Evolutionary conservation across 768 basidiomycete species (phyloP), one percentile per base, ranked within the genome.

Genomic region (Leucosporidium yakuticum): DNA sequence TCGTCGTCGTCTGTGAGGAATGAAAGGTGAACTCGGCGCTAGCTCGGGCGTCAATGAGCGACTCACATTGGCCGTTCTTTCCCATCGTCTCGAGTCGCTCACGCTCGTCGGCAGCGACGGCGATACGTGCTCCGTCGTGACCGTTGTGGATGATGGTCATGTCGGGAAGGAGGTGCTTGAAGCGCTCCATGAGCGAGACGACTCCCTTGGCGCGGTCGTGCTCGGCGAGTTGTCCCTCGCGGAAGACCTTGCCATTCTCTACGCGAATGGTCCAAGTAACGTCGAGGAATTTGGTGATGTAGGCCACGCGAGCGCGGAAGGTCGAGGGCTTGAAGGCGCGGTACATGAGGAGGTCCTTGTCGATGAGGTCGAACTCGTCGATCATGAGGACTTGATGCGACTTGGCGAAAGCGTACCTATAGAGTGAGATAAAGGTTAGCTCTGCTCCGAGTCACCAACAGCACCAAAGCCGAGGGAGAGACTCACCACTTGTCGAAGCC

Each of bases 401-500:
- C 44, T 58, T 67, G 31, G 69, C 67, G 67, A 73, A 72, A 23
- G 66, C 64, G 58, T 67, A 72, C 70, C 69, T 69, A 54, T 27
- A 25, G 21, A 19, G 31, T 8, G 39, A 44, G 39, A 15, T 15
- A 15, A 5, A 36, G 34, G 34, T 36, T 12, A 36, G 34, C 12
- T n/a, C 53, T 12, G 8, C 50, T 5, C 12, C 34, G 34, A 6
- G 6, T 5, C 34, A 36, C 6, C 34, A 36, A 12, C 34, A 39
- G 60, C 29, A 62, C 2, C n/a, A 54, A 32, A 50, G 36, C 29
- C 21, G 48, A 48, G 27, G 20, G n/a, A 48, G 2, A 36, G 9
- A 44, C 50, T 62, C 53, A 76, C 75, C 74, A 74, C 71, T 73
- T 54, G 66, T 80, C 80, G 57, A 80, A 80, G 2, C 80, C 80